Evolutionary conservation across 2,329 filamentous ascomycete genomes (phyloP).

Genomic region (Davidsoniella neocaledoniae): DNA sequence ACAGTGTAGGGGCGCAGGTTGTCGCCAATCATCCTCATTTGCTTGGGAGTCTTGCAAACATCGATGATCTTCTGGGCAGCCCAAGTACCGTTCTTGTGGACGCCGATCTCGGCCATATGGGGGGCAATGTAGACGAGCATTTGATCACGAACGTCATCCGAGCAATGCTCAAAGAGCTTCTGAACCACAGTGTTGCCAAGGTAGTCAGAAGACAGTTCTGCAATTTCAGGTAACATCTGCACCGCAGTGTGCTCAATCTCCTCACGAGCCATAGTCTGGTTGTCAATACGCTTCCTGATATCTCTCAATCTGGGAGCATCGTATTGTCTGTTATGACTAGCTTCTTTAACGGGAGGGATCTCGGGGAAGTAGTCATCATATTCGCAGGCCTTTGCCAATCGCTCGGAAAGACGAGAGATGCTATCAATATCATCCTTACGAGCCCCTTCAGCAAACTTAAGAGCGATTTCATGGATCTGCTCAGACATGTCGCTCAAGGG

Average conservation of each 20-base stretch:
- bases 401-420: slow-evolving; percentile 39
- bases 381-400: slow-evolving; percentile 59
- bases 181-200: slow-evolving; percentile 98
- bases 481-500: slow-evolving; percentile 60
- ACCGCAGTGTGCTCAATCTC: slow-evolving; percentile 88
- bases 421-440: slow-evolving; percentile 57
- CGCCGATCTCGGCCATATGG: slow-evolving; percentile 87
- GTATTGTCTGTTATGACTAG: slow-evolving; percentile 73
- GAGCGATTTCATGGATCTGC: slow-evolving; percentile 74
- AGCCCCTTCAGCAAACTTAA: slow-evolving; percentile 57
- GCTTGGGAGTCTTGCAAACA: slow-evolving; percentile 67
- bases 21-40: slow-evolving; percentile 74
- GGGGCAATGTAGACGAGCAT: slow-evolving; percentile 82
- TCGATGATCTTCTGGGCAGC: slow-evolving; percentile 99
- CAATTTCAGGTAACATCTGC: slow-evolving; percentile 92
- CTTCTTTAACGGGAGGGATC: slow-evolving; percentile 77
- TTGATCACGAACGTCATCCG: slow-evolving; percentile 71
- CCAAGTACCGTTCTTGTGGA: slow-evolving; percentile 99
- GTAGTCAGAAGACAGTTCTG: slow-evolving; percentile 88
- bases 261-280: slow-evolving; percentile 65
- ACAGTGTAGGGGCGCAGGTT: slow-evolving; percentile 73
- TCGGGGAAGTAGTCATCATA: slow-evolving; percentile 61
- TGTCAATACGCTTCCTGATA: slow-evolving; percentile 94
- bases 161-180: slow-evolving; percentile 94
- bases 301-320: slow-evolving; percentile 90